These are phyloP conservation scores for Stagonosporopsis rhizophila DNA, from an alignment of 2,329 filamentous ascomycete species.

Conservation along the genomic window DNA sequence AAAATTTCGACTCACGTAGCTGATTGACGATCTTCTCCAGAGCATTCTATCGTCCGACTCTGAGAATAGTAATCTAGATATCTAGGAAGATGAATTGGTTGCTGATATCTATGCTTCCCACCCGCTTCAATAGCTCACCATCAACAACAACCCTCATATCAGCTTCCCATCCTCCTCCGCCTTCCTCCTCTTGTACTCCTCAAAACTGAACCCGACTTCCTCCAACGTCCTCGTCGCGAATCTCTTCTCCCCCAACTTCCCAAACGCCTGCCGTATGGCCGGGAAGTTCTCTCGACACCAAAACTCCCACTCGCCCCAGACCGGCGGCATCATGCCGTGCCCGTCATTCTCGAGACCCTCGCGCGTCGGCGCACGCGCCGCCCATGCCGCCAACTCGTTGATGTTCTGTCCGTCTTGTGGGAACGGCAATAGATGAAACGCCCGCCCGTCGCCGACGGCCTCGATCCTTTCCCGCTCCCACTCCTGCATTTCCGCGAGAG, in stretches of 20 bases:
- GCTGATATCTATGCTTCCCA: too few relatives aligned
- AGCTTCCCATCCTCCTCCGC: constrained; percentile 11
- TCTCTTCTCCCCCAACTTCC: constrained; percentile 65
- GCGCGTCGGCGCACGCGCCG: constrained; percentile 51
- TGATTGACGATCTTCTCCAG: too few relatives aligned
- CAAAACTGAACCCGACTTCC: constrained; percentile 75
- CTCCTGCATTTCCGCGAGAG: constrained; percentile 66
- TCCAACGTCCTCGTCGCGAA: constrained; percentile 67
- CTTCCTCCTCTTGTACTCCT: constrained; percentile 32
- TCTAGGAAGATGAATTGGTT: too few relatives aligned
- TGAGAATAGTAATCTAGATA: too few relatives aligned
- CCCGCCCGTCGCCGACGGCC: constrained; percentile 55
- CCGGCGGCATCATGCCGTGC: constrained; percentile 70
- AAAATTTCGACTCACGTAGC: too few relatives aligned
- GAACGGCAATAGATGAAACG: constrained; percentile 64
- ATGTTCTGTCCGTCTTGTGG: constrained; percentile 73
- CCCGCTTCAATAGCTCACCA: too few relatives aligned
- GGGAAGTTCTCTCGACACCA: constrained; percentile 75
- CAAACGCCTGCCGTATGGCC: constrained; percentile 75
- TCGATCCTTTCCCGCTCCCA: constrained; percentile 66
- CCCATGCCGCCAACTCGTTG: constrained; percentile 72
- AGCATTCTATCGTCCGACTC: too few relatives aligned
- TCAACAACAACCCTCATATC: too few relatives aligned
- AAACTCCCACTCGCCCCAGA: constrained; percentile 73
- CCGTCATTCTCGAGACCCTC: constrained; percentile 53